Evolutionary conservation across 2,329 filamentous ascomycete genomes (phyloP).

Genomic region (Scedosporium aurantiacum): DNA sequence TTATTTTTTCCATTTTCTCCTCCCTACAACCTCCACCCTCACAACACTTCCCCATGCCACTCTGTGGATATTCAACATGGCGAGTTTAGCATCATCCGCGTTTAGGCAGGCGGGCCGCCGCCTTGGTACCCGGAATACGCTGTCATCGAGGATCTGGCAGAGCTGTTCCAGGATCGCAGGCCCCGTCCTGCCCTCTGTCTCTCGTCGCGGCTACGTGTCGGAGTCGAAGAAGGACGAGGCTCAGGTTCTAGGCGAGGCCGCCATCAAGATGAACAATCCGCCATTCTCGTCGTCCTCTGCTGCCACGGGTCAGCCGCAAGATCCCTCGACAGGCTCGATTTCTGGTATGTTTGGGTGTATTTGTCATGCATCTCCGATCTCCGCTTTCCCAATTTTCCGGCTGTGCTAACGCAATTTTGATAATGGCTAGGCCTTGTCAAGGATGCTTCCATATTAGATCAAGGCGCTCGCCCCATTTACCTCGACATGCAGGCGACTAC

Average conservation of each 20-base stretch:
- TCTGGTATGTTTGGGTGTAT: constrained; percentile 1
- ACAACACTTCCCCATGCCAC: constrained; percentile 2
- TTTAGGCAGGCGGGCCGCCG: constrained; percentile 62
- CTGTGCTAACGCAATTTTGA: constrained; percentile 15
- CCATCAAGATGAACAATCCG: constrained; percentile 63
- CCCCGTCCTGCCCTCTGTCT: not conserved
- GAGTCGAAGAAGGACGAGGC: constrained; percentile 70
- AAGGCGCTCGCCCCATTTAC: constrained; percentile 89
- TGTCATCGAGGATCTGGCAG: constrained; percentile 19
- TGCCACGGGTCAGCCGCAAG: constrained; percentile 1
- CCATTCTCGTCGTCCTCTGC: not conserved
- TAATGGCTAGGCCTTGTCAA: constrained; percentile 60
- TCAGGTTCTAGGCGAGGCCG: constrained; percentile 70
- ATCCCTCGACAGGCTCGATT: constrained; percentile 9
- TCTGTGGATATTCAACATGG: constrained; percentile 32
- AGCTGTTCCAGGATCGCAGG: constrained; percentile 9
- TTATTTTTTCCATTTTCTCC: constrained; percentile 2
- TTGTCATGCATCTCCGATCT: not conserved
- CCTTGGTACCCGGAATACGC: constrained; percentile 30
- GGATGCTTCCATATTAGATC: constrained; percentile 85
- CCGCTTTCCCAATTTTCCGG: constrained; percentile 1
- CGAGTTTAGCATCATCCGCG: constrained; percentile 54
- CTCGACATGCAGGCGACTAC: constrained; percentile 98
- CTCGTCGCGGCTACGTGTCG: constrained; percentile 55
- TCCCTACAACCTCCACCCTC: not conserved